Evolutionary conservation across 2,329 filamentous ascomycete genomes (phyloP).

Genomic region (Plectosphaerella sp.): DNA sequence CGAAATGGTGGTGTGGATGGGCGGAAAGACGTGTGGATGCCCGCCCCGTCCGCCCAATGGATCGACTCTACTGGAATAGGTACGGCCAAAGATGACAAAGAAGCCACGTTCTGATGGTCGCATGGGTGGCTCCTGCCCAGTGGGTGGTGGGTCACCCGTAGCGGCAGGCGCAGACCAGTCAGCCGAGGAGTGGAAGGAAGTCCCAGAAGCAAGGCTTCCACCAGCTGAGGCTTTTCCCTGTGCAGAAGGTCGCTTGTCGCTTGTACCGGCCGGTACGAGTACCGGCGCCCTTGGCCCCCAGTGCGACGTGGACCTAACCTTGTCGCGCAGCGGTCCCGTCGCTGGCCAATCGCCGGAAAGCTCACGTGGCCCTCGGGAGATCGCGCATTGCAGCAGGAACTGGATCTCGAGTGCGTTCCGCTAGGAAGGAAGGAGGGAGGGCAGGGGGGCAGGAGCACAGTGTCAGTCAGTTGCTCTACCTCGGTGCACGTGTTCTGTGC

Average conservation of each 20-base stretch:
- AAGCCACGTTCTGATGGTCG: not conserved
- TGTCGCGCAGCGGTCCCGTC: not conserved
- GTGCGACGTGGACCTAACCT: not conserved
- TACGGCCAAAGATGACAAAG: not conserved
- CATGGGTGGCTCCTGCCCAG: not conserved
- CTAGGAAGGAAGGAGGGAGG: not conserved
- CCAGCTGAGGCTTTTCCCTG: no score
- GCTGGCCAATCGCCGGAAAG: not conserved
- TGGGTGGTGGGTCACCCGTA: not conserved
- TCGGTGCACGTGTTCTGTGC: not conserved
- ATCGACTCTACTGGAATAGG: no score
- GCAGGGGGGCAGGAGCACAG: not conserved
- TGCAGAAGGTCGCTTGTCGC: no score
- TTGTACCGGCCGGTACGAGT: no score
- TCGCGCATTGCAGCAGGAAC: conserved; percentile 11
- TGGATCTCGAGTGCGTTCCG: conserved; percentile 2
- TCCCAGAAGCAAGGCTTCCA: no score
- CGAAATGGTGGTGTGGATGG: no score
- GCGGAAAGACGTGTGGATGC: no score
- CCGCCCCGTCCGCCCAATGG: no score
- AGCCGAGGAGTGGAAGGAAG: no score
- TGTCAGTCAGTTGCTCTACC: not conserved
- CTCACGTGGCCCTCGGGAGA: conserved; percentile 12
- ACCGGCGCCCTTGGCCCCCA: no score
- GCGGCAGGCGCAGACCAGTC: no score